phyloP scores from a whole-genome alignment of 805 yeast genomes.

The Barnettozyma pratensis region DNA sequence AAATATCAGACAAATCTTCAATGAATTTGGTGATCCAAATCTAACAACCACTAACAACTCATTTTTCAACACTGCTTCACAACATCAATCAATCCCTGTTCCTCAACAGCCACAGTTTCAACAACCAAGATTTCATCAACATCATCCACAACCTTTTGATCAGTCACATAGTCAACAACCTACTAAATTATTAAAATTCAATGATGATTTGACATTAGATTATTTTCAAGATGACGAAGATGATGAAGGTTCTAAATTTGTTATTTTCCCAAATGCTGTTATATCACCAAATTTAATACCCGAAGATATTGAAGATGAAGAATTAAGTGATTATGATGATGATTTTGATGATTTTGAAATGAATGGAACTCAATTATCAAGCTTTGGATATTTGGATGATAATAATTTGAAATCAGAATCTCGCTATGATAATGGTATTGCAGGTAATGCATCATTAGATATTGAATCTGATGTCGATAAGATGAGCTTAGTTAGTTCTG shows the following conservation, averaged over 20 bases:
- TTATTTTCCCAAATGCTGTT: constrained; percentile 16
- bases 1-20: constrained; percentile 13
- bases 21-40: constrained; percentile 23
- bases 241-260: constrained; percentile 11
- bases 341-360: background rate
- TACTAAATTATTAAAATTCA: constrained; percentile 21
- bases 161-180: constrained; percentile 6
- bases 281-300: constrained; percentile 18
- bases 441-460: constrained; percentile 14
- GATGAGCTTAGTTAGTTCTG: constrained; percentile 34
- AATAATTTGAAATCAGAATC: background rate
- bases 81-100: background rate
- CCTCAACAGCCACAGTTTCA: background rate
- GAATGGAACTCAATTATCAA: background rate
- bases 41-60: constrained; percentile 21
- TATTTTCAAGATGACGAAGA: constrained; percentile 22
- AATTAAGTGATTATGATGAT: constrained; percentile 18
- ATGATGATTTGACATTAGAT: constrained; percentile 23
- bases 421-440: constrained; percentile 12
- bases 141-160: background rate
- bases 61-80: background rate
- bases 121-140: background rate
- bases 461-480: constrained; percentile 40
- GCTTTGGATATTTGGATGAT: background rate
- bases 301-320: constrained; percentile 24